These are phyloP conservation scores for Beauveria pseudobassiana DNA, from an alignment of 2,329 filamentous ascomycete species.

Conservation along the genomic window DNA sequence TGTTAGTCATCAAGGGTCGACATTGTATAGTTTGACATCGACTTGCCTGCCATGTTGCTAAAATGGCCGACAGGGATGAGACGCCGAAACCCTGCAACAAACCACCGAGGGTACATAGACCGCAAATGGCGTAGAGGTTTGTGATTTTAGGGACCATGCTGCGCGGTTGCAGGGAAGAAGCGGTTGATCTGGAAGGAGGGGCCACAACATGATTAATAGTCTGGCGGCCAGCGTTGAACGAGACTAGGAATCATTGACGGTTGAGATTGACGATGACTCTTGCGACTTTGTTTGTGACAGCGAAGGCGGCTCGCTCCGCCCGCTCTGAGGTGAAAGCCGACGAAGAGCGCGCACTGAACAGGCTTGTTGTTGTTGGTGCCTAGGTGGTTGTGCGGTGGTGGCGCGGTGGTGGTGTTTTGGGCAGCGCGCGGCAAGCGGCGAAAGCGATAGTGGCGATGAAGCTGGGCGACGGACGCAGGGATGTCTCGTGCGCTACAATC, in stretches of 20 bases:
- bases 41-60: conserved; percentile 30
- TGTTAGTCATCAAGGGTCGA: neutral
- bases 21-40: neutral
- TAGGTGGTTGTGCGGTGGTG: neutral
- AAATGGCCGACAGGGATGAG: conserved; percentile 45
- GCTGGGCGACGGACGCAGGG: neutral
- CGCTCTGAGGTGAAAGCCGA: neutral
- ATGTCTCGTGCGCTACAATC: no score
- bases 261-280: neutral
- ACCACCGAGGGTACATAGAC: conserved; percentile 24
- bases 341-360: neutral
- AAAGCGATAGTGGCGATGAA: neutral
- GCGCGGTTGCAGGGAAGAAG: neutral
- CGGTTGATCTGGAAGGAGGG: conserved; percentile 2
- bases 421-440: neutral
- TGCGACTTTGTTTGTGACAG: neutral
- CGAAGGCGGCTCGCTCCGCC: conserved; percentile 1
- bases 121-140: conserved; percentile 18
- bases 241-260: neutral
- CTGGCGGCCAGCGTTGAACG: neutral
- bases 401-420: neutral
- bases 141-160: conserved; percentile 13
- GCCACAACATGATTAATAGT: conserved; percentile 4
- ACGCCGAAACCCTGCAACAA: conserved; percentile 44
- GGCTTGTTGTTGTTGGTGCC: neutral